Evolutionary conservation across 2,329 filamentous ascomycete genomes (phyloP), one percentile per base, ranked within the genome.

Genomic region (Lojkania enalia): DNA sequence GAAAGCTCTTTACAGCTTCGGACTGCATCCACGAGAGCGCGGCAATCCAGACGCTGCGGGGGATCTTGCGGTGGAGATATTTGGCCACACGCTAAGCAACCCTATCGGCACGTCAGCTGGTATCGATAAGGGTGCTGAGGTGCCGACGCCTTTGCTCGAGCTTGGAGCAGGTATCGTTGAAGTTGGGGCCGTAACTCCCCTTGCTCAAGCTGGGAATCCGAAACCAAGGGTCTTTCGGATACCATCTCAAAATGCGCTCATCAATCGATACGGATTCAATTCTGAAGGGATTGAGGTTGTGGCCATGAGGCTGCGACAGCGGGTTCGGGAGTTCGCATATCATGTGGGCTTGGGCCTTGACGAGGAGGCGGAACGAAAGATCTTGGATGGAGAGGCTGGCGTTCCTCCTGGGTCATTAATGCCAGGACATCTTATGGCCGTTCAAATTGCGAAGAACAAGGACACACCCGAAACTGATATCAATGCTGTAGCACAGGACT

Each of bases 381-480:
- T 99, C 1, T 75, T 97, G 27, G 79, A 94, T 57, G 90, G 90
- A 16, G 81, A 84, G 44, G 87, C 84, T 32, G 61, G 82, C 27
- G 89, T 96, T 0, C 89, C 90, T 0, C 85, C 90, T 0, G 89
- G 94, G n/a, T 89, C 87, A 70, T 74, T 99, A 58, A 73, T 77
- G 12, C 75, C 83, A 0, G 92, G 91, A 12, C 83, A 86, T 48
- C 74, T 96, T 46, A 77, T 99, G 49, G 86, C 89, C 13, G 90
- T 99, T 14, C 94, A 99, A 73, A 83, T 97, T 31, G 91, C 92
- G 39, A 99, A 99, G 83, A 97, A 97, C 75, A 97, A 96, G 77
- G 78, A 82, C 35, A 99, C 94, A 0, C 84, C 90, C 15, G 91
- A 95, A 64, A 78, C 79, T 36, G 89, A 97, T 64, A 86, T 96